Evolutionary conservation across 2,329 filamentous ascomycete genomes (phyloP).

Genomic region (Onygenales sp.): DNA sequence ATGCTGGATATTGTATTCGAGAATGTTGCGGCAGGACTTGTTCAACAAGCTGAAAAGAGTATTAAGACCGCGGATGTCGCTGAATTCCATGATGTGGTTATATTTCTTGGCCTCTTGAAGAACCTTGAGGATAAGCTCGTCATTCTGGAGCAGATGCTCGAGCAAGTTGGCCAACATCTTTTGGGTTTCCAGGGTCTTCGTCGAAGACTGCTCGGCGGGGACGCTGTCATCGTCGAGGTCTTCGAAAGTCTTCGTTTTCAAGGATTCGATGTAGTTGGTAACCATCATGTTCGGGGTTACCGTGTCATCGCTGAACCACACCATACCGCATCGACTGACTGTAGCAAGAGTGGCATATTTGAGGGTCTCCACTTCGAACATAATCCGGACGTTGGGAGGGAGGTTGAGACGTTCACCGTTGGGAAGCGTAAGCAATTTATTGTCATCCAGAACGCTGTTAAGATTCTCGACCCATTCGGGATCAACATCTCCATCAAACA

Average conservation of each 20-base stretch:
- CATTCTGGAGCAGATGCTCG: slow-evolving; percentile 62
- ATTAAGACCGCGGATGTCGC: slow-evolving; percentile 76
- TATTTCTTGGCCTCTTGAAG: slow-evolving; percentile 67
- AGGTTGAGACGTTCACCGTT: slow-evolving; percentile 97
- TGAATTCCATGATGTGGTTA: slow-evolving; percentile 98
- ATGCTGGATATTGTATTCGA: slow-evolving; percentile 94
- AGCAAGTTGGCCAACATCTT: slow-evolving; percentile 70
- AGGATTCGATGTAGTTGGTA: slow-evolving; percentile 74
- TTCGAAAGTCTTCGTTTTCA: slow-evolving; percentile 78
- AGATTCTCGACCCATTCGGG: slow-evolving; percentile 99
- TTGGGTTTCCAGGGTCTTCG: slow-evolving; percentile 72
- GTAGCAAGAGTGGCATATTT: slow-evolving; percentile 97
- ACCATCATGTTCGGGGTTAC: slow-evolving; percentile 92
- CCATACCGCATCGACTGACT: slow-evolving; percentile 99
- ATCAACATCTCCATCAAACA: slow-evolving; percentile 98
- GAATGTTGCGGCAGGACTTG: slow-evolving; percentile 80
- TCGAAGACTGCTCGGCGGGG: slow-evolving; percentile 62
- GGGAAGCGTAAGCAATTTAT: slow-evolving; percentile 91
- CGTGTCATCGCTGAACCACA: slow-evolving; percentile 99
- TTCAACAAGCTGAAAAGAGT: slow-evolving; percentile 94
- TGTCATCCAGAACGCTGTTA: slow-evolving; percentile 98
- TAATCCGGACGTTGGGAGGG: slow-evolving; percentile 90
- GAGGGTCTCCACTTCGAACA: slow-evolving; percentile 98
- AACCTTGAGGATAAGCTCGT: slow-evolving; percentile 70
- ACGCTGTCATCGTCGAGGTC: slow-evolving; percentile 90